Base-by-base conservation (phyloP, 2,329 filamentous ascomycete species). In the Beauveria australis region DNA sequence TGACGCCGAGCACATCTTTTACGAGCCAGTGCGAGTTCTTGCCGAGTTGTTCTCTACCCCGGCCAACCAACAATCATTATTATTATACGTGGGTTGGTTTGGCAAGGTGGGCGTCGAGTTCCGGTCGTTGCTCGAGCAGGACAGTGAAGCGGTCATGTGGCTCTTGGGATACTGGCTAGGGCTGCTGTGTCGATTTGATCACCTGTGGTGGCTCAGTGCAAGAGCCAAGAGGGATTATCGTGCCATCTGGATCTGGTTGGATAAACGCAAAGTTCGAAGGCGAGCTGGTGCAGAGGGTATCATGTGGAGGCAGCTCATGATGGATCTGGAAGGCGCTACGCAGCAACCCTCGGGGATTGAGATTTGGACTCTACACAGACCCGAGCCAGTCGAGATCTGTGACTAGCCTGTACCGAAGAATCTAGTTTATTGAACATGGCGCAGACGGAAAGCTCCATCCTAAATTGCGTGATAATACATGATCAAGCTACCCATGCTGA, bases 131-230 rank as follows among this genome's bases (percentile, higher is more conserved):
- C 24, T 69, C 12, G 62, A 66, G 46, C 30, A 57, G 7, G 60
- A 62, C 7, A 63, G 67, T 41, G 64, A 66, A 47, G 57, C 63
- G 8, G 67, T 66, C 7, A 62, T 68, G 51, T 68, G 68, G 67
- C 52, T 70, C 19, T 54, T 69, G 40, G 64, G 64, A 16, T 68
- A 65, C 22, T 67, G 67, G 63, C 63, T 69, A 22, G 68, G 66
- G 5, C 46, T 70, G 52, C 53, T 68, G 58, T 63, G 64, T 18
- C 63, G 67, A 4, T 64, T 66, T 19, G 62, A 66, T 14, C 60
- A 66, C 14, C 41, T 64, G 7, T 69, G 68, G 68, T 69, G 68
- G 67, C 61, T 63, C n/a, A 46, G 59, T 12, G 44, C 47, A 48
- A 54, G 67, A 37, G 61, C 64, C 7, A 44, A 56, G 37, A 60